Base-by-base conservation (phyloP, 176 grass and related monocot genomes). In the Phoenix roebelenii region DNA sequence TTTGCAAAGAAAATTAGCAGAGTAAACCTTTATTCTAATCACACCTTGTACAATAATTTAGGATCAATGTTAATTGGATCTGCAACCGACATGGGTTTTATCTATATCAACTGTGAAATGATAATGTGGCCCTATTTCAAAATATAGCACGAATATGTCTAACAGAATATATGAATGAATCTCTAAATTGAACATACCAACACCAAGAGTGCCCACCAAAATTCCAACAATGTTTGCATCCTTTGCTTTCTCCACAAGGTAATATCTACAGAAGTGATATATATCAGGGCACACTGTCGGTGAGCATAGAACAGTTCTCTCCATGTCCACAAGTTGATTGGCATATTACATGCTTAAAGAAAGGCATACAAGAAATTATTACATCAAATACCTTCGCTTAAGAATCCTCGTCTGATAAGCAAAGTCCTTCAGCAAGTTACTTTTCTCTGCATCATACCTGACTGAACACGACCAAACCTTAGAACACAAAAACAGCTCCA, bases 181-280 rank as follows among this genome's bases (percentile, higher is more conserved):
- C 16, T 81, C 29, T 67, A 15, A 22, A 50, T 25, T 35, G 1
- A 69, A 70, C 81, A 70, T 97, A 97, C 87, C 92, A 60, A 88
- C 81, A 76, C 84, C 92, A 12, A 97, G 79, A 63, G 92, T 97
- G 74, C 87, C 92, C 14, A 97, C 87, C 81, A 97, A 85, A 83
- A 97, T 97, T 55, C 92, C 87, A 80, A 97, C 54, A 24, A 97
- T 97, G 68, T 82, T 85, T 79, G 92, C 87, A 83, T 97, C 92
- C 72, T 91, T 97, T 51, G 87, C 87, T 89, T 91, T 97, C 78
- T 97, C 87, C 72, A 97, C 92, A 62, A 97, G 83, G 60, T 87
- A 97, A 77, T 97, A 97, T 78, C 92, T 97, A 75, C 60, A 85
- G 7, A 3, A 44, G 35, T 44, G 35, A 44, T 44, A 44, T 44